phyloP scores from a whole-genome alignment of 148 eudicot species.

The Cornus kousa region DNA sequence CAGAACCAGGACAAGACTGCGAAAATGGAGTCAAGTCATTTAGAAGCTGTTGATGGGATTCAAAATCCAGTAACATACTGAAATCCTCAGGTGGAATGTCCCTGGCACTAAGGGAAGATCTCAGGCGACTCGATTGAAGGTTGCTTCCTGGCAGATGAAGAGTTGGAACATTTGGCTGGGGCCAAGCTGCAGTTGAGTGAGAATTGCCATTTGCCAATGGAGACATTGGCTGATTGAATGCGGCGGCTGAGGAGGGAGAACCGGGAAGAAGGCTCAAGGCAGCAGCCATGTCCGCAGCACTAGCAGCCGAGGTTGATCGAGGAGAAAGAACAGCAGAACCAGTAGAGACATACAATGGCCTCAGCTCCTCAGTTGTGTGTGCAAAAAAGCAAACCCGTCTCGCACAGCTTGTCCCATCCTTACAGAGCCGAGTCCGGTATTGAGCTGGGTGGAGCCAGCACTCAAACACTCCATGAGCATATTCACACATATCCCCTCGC shows the following conservation, averaged over 20 bases:
- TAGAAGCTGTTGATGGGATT: conserved; percentile 41
- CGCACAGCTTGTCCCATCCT: conserved; percentile 63
- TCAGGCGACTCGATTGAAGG: conserved; percentile 66
- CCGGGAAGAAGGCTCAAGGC: conserved; percentile 66
- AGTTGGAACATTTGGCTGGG: conserved; percentile 62
- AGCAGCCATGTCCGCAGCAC: conserved; percentile 70
- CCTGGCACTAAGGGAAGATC: conserved; percentile 69
- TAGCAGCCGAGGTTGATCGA: conserved; percentile 35
- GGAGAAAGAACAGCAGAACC: conserved; percentile 73
- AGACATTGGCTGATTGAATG: conserved; percentile 62
- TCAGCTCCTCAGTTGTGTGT: conserved; percentile 63
- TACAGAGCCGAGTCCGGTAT: conserved; percentile 42
- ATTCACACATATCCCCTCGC: conserved; percentile 73
- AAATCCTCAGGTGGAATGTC: conserved; percentile 54
- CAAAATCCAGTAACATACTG: conserved; percentile 50
- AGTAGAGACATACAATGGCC: conserved; percentile 65
- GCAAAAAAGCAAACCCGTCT: conserved; percentile 80
- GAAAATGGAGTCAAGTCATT: conserved; percentile 51
- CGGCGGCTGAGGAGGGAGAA: conserved; percentile 65
- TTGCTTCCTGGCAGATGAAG: conserved; percentile 71
- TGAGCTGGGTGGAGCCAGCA: conserved; percentile 54
- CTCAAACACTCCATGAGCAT: conserved; percentile 86
- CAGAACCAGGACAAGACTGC: conserved; percentile 43
- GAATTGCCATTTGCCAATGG: conserved; percentile 47
- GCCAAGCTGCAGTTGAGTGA: conserved; percentile 47